Percentiles rank a stretch among this genome's conserved stretches.
Conservation (phyloP, 441 rosid genomes). For the Pelargonium exstipulatum region DNA sequence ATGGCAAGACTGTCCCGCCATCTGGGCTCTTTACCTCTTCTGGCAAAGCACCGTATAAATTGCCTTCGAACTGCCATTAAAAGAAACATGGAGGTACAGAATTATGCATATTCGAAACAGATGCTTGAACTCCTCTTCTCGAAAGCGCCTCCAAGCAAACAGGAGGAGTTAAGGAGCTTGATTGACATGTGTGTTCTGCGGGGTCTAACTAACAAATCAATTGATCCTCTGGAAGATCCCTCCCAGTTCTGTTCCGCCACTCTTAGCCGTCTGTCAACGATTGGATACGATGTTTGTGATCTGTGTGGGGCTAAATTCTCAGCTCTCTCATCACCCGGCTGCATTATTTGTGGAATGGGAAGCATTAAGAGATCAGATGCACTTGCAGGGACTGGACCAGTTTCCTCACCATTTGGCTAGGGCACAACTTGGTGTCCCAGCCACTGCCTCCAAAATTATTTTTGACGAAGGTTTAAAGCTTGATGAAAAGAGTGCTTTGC, state of each 20-base stretch:
- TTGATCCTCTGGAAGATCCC: constrained; percentile 89
- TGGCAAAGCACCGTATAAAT: constrained; percentile 90
- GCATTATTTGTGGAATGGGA: constrained; percentile 98
- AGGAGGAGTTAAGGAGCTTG: constrained; percentile 81
- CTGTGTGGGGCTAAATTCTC: constrained; percentile 97
- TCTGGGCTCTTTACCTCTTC: constrained; percentile 82
- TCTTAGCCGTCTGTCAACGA: constrained; percentile 89
- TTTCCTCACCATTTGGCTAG: constrained; percentile 80
- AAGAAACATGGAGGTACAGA: constrained; percentile 97
- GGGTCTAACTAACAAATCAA: constrained; percentile 83
- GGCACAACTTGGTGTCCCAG: neutral
- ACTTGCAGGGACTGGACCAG: constrained; percentile 51
- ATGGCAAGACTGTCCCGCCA: constrained; percentile 95
- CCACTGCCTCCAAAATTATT: neutral
- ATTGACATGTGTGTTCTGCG: constrained; percentile 86
- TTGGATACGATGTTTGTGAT: constrained; percentile 96
- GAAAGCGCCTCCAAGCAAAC: constrained; percentile 87
- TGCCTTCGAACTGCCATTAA: constrained; percentile 93
- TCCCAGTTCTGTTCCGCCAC: constrained; percentile 97
- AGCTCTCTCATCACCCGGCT: constrained; percentile 81
- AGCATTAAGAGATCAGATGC: constrained; percentile 89
- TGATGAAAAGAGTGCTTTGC: too few relatives aligned
- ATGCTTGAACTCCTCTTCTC: constrained; percentile 94
- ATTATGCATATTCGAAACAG: constrained; percentile 84
- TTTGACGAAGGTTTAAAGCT: too few relatives aligned